A percentile compares a stretch with the other conserved stretches of the same genome.
Evolutionary conservation across 306 rosid genomes (phyloP).

Genomic region (Prunus fruticosa): DNA sequence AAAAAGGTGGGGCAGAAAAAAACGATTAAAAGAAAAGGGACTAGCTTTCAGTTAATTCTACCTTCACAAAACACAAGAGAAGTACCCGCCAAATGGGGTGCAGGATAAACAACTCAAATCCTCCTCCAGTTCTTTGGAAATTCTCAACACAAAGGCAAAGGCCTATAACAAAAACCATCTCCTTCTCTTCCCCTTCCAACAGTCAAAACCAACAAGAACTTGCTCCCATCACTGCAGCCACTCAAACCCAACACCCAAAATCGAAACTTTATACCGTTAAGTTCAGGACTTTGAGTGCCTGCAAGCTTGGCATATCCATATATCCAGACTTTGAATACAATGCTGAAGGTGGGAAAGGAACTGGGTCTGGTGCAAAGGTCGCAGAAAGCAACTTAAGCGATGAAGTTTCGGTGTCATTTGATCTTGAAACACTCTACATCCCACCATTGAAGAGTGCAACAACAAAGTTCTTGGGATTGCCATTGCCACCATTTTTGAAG

Average conservation of each 20-base stretch:
- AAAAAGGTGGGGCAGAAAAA: background rate
- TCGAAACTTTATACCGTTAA: slow-evolving; percentile 34
- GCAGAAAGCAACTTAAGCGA: slow-evolving; percentile 9
- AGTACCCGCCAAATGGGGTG: slow-evolving; percentile 46
- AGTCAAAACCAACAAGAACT: slow-evolving; percentile 20
- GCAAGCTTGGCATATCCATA: slow-evolving; percentile 80
- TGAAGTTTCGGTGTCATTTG: slow-evolving; percentile 66
- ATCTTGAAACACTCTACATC: slow-evolving; percentile 57
- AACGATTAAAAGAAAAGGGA: background rate
- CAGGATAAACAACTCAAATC: slow-evolving; percentile 45
- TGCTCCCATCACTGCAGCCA: slow-evolving; percentile 12
- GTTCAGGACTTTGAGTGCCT: slow-evolving; percentile 63
- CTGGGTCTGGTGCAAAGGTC: slow-evolving; percentile 43
- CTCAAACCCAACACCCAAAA: slow-evolving; percentile 25
- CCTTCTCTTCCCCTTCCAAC: slow-evolving; percentile 43
- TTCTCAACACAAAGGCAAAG: slow-evolving; percentile 29
- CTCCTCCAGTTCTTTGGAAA: slow-evolving; percentile 50
- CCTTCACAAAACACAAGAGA: slow-evolving; percentile 3
- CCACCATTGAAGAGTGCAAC: slow-evolving; percentile 74
- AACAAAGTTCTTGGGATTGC: slow-evolving; percentile 76
- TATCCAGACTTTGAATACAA: slow-evolving; percentile 81
- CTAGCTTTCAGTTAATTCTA: slow-evolving; percentile 14
- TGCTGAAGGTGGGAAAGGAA: slow-evolving; percentile 80
- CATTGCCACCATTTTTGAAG: slow-evolving; percentile 86
- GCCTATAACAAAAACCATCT: slow-evolving; percentile 28